These are phyloP conservation scores for Boletus coccyginus DNA, from an alignment of 768 basidiomycete genomes.

Conservation along the genomic window DNA sequence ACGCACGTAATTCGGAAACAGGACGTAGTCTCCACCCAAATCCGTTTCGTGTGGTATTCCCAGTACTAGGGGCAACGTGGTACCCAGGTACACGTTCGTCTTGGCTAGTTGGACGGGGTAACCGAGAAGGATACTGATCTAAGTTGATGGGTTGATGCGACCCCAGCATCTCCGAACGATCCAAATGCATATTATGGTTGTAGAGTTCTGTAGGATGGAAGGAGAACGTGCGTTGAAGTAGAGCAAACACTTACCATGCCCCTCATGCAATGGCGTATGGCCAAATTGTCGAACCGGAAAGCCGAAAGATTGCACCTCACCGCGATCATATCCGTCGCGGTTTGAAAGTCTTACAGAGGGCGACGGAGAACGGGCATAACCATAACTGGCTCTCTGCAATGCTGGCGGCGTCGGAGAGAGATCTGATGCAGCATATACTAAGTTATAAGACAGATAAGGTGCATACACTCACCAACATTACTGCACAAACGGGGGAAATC, in stretches of 20 bases:
- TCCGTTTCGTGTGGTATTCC: slow-evolving; percentile 32
- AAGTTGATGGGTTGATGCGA: neutral
- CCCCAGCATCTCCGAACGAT: neutral
- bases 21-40: slow-evolving; percentile 58
- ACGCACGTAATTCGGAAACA: slow-evolving; percentile 69
- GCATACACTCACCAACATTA: slow-evolving; percentile 29
- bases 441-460: neutral
- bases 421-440: slow-evolving; percentile 28
- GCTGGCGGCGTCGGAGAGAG: slow-evolving; percentile 37
- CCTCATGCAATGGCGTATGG: neutral
- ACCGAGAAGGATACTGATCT: neutral
- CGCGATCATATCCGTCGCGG: neutral
- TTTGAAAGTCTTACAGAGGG: neutral
- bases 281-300: neutral
- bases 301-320: neutral
- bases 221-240: neutral
- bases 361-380: slow-evolving; percentile 1
- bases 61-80: neutral
- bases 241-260: slow-evolving; percentile 3
- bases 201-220: slow-evolving; percentile 5
- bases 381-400: slow-evolving; percentile 12
- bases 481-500: slow-evolving; percentile 7
- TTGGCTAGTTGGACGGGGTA: neutral
- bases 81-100: neutral
- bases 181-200: neutral